phyloP scores from a whole-genome alignment of 192 early-diverging fungal genomes.

The Geranomyces michiganensis region DNA sequence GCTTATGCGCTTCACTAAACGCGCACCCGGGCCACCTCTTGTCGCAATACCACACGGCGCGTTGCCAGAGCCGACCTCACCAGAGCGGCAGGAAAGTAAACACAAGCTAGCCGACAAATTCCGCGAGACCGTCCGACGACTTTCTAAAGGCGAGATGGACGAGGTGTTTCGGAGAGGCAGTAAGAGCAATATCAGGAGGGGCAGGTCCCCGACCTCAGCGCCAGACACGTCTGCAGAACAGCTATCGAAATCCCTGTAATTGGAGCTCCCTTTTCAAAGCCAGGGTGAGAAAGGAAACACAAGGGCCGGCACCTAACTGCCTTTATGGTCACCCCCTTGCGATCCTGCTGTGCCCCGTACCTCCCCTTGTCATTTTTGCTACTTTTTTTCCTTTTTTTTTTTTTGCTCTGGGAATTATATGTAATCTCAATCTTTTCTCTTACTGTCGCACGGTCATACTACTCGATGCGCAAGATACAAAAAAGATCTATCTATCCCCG shows the following conservation, averaged over 20 bases:
- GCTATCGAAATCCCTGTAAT: constrained; percentile 17
- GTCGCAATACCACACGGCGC: constrained; percentile 29
- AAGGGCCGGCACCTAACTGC: too few relatives aligned
- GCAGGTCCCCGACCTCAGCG: background rate
- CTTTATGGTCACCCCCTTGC: too few relatives aligned
- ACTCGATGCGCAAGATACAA: too few relatives aligned
- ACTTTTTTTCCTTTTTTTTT: too few relatives aligned
- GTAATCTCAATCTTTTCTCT: too few relatives aligned
- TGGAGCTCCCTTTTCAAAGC: too few relatives aligned
- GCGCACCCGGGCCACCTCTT: constrained; percentile 20
- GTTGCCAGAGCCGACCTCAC: constrained; percentile 17
- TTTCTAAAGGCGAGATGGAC: constrained; percentile 16
- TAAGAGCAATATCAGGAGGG: background rate
- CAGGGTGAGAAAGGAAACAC: too few relatives aligned
- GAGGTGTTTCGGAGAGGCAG: constrained; percentile 9
- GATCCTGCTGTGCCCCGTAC: too few relatives aligned
- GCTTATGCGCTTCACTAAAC: constrained; percentile 15
- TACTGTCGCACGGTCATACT: too few relatives aligned
- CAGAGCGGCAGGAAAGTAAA: constrained; percentile 15
- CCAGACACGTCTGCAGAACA: background rate
- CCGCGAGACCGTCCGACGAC: constrained; percentile 13
- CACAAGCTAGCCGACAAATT: constrained; percentile 25
- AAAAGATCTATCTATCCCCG: too few relatives aligned
- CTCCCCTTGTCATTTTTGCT: too few relatives aligned
- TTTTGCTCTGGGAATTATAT: too few relatives aligned